phyloP scores from a whole-genome alignment of 1,284 basidiomycete species.

The Coniferiporia weirii region DNA sequence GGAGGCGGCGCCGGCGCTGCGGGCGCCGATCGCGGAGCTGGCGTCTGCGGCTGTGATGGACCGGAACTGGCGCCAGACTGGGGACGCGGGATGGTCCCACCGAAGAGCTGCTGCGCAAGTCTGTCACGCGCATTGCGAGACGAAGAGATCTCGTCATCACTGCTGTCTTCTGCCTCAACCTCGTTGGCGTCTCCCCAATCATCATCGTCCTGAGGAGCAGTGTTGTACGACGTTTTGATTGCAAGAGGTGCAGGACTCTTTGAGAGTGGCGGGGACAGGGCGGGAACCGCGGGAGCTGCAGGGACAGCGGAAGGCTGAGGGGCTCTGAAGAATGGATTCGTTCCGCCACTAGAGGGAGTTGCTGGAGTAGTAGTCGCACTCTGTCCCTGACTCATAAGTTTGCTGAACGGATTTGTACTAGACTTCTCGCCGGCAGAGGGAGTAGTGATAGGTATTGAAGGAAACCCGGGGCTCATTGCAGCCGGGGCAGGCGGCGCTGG shows the following conservation, averaged over 20 bases:
- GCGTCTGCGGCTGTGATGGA: slow-evolving; percentile 29
- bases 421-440: slow-evolving; percentile 32
- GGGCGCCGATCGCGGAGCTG: slow-evolving; percentile 34
- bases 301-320: slow-evolving; percentile 27
- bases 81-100: slow-evolving; percentile 53
- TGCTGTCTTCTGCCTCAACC: slow-evolving; percentile 66
- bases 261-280: slow-evolving; percentile 25
- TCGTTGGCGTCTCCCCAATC: slow-evolving; percentile 87
- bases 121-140: slow-evolving; percentile 63
- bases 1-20: slow-evolving; percentile 31
- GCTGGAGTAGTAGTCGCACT: slow-evolving; percentile 26
- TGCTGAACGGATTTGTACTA: slow-evolving; percentile 66
- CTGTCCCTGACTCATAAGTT: slow-evolving; percentile 49
- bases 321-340: slow-evolving; percentile 58
- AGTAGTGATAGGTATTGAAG: slow-evolving; percentile 22
- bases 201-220: slow-evolving; percentile 53
- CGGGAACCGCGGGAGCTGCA: slow-evolving; percentile 22
- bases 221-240: slow-evolving; percentile 53
- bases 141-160: slow-evolving; percentile 72
- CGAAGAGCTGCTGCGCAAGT: slow-evolving; percentile 78
- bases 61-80: slow-evolving; percentile 34
- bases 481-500: slow-evolving; percentile 31
- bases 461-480: slow-evolving; percentile 31
- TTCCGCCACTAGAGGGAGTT: slow-evolving; percentile 31
- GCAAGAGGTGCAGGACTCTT: slow-evolving; percentile 43